Percentiles rank a stretch among this genome's conserved stretches.
These are phyloP conservation scores for Zasmidium citrigriseum DNA, from an alignment of 2,329 filamentous ascomycete species.

Conservation along the genomic window DNA sequence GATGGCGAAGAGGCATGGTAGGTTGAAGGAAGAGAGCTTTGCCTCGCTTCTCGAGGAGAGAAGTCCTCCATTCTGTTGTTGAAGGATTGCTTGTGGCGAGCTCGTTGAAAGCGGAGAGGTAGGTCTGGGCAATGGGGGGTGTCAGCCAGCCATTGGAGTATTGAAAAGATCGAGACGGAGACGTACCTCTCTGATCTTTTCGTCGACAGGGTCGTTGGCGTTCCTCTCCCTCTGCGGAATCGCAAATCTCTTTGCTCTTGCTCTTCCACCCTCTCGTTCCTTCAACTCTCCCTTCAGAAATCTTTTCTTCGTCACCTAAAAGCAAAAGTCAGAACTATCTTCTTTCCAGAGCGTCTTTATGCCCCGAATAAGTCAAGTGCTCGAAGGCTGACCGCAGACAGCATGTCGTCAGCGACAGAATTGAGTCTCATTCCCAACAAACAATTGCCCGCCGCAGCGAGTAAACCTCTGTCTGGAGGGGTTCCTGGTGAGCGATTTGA, in stretches of 20 bases:
- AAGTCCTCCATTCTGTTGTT: slow-evolving; percentile 11
- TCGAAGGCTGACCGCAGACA: no score
- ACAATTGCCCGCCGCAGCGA: no score
- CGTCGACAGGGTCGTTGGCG: background rate
- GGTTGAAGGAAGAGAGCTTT: slow-evolving; percentile 11
- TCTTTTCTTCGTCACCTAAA: background rate
- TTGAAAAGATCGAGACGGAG: background rate
- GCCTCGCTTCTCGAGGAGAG: slow-evolving; percentile 14
- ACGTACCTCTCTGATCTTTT: background rate
- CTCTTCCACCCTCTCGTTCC: background rate
- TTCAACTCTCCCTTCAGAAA: background rate
- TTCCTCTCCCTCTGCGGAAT: background rate
- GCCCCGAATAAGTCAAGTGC: no score
- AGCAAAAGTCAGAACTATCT: background rate
- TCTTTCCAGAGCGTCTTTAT: no score
- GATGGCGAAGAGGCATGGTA: background rate
- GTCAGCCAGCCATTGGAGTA: background rate
- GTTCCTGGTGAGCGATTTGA: no score
- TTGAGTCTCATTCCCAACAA: no score
- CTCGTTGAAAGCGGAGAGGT: slow-evolving; percentile 8
- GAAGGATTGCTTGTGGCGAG: background rate
- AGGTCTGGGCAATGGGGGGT: background rate
- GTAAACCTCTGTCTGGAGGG: no score
- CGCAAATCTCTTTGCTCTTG: background rate
- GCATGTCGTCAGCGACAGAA: no score